Evolutionary conservation across 2,329 filamentous ascomycete species (phyloP).

Genomic region (Xylogone sp.): DNA sequence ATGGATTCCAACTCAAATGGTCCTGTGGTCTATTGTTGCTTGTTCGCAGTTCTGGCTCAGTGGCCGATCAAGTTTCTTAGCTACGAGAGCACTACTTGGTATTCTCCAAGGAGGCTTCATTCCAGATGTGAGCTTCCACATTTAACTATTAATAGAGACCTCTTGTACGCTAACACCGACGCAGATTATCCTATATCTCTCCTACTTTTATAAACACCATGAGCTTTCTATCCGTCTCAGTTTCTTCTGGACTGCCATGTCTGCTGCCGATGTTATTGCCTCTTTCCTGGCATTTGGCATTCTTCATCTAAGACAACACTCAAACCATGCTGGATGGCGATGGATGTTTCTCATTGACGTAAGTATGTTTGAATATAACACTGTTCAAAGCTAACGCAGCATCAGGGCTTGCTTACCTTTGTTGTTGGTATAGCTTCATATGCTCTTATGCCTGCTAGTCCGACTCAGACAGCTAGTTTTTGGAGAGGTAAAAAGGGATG

Average conservation of each 20-base stretch:
- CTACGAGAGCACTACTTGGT: slow-evolving; percentile 21
- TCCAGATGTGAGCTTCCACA: slow-evolving; percentile 43
- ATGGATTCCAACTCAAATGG: slow-evolving; percentile 49
- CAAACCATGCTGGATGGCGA: slow-evolving; percentile 52
- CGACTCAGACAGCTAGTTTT: slow-evolving; percentile 56
- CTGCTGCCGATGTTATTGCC: slow-evolving; percentile 44
- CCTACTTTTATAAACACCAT: slow-evolving; percentile 66
- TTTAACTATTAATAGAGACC: neutral
- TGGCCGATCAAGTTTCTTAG: slow-evolving; percentile 31
- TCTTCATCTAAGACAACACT: slow-evolving; percentile 47
- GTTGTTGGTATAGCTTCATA: slow-evolving; percentile 47
- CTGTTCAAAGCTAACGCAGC: slow-evolving; percentile 8
- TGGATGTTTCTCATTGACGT: slow-evolving; percentile 46
- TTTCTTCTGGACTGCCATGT: slow-evolving; percentile 63
- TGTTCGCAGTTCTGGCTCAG: slow-evolving; percentile 40
- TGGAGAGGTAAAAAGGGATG: slow-evolving; percentile 57
- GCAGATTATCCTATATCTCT: slow-evolving; percentile 54
- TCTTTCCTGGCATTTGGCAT: slow-evolving; percentile 55
- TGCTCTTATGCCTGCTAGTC: slow-evolving; percentile 55
- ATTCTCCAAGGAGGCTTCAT: slow-evolving; percentile 47
- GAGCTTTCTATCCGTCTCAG: slow-evolving; percentile 62
- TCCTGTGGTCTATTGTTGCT: slow-evolving; percentile 52
- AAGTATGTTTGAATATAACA: slow-evolving; percentile 14
- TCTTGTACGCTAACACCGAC: slow-evolving; percentile 31
- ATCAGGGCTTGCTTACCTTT: slow-evolving; percentile 40